Evolutionary conservation across 139 green algal species (phyloP).

Genomic region (Parachlorella kessleri): DNA sequence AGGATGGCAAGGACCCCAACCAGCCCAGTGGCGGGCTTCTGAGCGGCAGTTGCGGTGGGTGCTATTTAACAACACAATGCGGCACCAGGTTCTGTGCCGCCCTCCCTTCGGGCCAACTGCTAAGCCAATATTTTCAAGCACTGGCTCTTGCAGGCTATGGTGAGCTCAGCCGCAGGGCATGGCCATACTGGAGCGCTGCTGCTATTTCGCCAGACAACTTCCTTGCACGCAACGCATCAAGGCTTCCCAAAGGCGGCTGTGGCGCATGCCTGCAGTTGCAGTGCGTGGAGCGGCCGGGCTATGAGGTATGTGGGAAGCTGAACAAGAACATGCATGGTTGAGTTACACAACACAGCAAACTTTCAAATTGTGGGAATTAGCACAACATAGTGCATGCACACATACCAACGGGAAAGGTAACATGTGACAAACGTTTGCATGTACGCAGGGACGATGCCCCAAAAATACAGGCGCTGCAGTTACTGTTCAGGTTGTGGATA

Average conservation of each 20-base stretch:
- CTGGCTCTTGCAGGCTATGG: no score
- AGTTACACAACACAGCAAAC: no score
- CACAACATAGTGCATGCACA: no score
- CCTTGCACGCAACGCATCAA: constrained; percentile 7
- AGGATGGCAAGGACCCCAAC: constrained; percentile 17
- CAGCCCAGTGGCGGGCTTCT: background rate
- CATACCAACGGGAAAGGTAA: no score
- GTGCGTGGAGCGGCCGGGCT: background rate
- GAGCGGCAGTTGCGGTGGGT: constrained; percentile 8
- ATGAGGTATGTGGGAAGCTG: background rate
- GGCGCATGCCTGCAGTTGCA: constrained; percentile 17
- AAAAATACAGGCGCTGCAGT: background rate
- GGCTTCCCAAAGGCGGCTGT: constrained; percentile 1
- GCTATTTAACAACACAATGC: no score
- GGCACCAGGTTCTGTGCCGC: no score
- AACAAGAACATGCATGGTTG: background rate
- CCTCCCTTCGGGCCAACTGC: no score
- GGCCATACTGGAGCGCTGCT: constrained; percentile 6
- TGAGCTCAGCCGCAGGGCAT: background rate
- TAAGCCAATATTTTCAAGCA: no score
- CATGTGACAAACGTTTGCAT: no score
- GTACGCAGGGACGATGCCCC: background rate
- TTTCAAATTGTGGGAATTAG: no score
- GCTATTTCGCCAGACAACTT: background rate
- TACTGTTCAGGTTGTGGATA: constrained; percentile 9